Evolutionary conservation across 805 yeast species (phyloP).

Genomic region (Starmerella geochares): DNA sequence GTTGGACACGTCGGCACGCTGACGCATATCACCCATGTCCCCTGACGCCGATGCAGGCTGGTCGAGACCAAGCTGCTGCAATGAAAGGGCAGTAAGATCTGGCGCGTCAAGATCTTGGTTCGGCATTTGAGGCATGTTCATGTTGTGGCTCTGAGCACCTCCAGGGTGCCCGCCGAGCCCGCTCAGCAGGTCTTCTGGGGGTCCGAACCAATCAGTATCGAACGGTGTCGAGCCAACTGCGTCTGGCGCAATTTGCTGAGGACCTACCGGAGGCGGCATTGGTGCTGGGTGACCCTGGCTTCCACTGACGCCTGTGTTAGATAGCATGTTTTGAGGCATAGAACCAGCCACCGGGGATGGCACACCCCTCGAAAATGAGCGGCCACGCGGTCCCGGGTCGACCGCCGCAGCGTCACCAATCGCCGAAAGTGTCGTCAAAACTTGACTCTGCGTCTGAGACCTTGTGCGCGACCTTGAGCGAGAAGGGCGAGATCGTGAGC

Average conservation of each 20-base stretch:
- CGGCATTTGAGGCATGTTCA: background rate
- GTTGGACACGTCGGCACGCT: background rate
- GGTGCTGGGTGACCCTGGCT: conserved; percentile 1
- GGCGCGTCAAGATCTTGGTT: conserved; percentile 10
- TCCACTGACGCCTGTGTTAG: background rate
- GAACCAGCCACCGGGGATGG: conserved; percentile 4
- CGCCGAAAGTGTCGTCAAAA: conserved; percentile 3
- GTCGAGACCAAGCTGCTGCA: conserved; percentile 9
- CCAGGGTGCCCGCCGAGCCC: conserved; percentile 1
- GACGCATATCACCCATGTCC: background rate
- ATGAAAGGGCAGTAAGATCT: conserved; percentile 9
- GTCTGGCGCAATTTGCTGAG: background rate
- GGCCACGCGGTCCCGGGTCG: conserved; percentile 10
- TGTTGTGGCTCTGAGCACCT: background rate
- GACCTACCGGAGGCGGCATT: background rate
- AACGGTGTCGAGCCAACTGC: background rate
- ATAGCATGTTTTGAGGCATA: background rate
- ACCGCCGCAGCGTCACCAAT: background rate
- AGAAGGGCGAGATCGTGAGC: conserved; percentile 22
- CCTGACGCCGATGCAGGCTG: background rate
- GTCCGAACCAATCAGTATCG: conserved; percentile 3
- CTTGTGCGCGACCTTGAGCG: conserved; percentile 18
- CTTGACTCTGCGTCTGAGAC: conserved; percentile 14
- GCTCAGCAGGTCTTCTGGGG: conserved; percentile 4
- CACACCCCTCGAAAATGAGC: conserved; percentile 11